These are phyloP conservation scores for Allomyces macrogynus DNA, from an alignment of 192 early-diverging fungal species.

Conservation along the genomic window DNA sequence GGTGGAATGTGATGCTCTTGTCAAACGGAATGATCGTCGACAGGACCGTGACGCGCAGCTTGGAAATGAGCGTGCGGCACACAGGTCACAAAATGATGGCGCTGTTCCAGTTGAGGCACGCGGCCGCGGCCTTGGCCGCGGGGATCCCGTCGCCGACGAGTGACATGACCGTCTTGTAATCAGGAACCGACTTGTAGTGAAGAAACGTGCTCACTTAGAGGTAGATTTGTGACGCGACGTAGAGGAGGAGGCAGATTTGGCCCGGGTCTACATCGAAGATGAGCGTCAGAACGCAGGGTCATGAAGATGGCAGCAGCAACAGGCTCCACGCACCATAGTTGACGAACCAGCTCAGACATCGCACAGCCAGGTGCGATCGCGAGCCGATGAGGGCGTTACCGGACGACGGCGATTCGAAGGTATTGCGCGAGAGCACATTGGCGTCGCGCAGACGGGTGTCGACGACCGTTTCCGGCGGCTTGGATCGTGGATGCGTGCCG, in stretches of 20 bases:
- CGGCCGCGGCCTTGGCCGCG: slow-evolving; percentile 15
- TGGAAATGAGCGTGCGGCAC: slow-evolving; percentile 60
- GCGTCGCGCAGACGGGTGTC: background rate
- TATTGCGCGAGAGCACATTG: background rate
- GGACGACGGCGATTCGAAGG: too few relatives aligned
- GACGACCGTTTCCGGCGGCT: background rate
- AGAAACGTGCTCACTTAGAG: background rate
- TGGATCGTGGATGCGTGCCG: too few relatives aligned
- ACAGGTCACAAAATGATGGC: slow-evolving; percentile 60
- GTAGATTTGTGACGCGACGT: background rate
- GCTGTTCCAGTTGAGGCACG: slow-evolving; percentile 53
- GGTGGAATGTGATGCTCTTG: slow-evolving; percentile 64
- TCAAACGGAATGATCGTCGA: slow-evolving; percentile 61
- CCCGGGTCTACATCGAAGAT: background rate
- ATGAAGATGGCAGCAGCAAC: background rate
- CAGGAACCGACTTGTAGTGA: background rate
- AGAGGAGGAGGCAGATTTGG: background rate
- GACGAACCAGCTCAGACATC: background rate
- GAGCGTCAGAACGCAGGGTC: background rate
- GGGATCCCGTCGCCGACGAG: background rate
- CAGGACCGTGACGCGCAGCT: slow-evolving; percentile 48
- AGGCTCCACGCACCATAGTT: background rate
- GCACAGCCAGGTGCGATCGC: background rate
- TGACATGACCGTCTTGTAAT: background rate
- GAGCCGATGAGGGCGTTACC: too few relatives aligned